Percentiles rank a stretch among this genome's conserved stretches.
Conservation (phyloP, 257 asterid species). For the Nicotiana sylvestris region DNA sequence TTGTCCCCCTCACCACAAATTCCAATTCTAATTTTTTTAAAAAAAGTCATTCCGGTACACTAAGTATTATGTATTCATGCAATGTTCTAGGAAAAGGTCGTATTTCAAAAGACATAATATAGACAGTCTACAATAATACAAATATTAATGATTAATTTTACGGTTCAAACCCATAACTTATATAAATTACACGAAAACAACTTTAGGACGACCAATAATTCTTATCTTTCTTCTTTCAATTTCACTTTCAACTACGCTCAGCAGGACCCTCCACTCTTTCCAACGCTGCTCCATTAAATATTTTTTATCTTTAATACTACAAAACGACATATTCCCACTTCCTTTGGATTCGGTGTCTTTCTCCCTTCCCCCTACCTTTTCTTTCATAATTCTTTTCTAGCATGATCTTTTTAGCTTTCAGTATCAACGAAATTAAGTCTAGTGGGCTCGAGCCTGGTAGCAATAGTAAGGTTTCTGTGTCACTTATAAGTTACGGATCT, state of each 20-base stretch:
- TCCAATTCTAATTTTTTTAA: neutral
- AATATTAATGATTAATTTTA: no score
- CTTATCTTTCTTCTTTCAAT: neutral
- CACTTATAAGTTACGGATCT: no score
- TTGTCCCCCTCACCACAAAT: neutral
- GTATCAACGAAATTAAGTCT: neutral
- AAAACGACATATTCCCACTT: neutral
- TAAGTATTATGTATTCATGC: no score
- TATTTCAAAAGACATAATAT: no score
- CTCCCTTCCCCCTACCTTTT: neutral
- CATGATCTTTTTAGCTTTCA: neutral
- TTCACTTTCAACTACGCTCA: neutral
- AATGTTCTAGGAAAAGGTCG: accelerated
- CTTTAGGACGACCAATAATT: no score
- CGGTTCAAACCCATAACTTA: accelerated
- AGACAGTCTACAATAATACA: accelerated
- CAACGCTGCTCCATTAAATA: neutral
- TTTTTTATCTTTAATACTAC: neutral
- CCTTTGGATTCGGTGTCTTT: slow-evolving; percentile 10
- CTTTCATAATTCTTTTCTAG: neutral
- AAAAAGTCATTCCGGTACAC: no score
- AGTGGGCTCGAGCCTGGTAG: no score
- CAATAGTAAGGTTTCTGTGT: no score
- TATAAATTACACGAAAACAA: accelerated
- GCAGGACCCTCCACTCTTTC: slow-evolving; percentile 2